Base-by-base conservation (phyloP, 2,329 filamentous ascomycete species). In the Paecilomyces formosus region DNA sequence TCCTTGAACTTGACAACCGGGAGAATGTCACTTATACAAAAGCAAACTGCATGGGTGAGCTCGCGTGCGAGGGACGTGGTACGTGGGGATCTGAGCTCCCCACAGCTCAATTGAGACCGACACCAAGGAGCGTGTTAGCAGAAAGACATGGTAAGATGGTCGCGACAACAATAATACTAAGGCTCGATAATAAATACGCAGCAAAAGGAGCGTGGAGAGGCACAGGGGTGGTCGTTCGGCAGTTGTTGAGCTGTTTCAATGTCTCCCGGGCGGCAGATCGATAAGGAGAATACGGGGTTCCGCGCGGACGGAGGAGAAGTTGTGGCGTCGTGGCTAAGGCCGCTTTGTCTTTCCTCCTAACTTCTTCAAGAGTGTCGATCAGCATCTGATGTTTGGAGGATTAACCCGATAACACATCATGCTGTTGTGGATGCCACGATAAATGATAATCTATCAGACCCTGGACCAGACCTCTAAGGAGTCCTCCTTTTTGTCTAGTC, bases 1-100 rank as follows among this genome's bases (percentile, higher is more conserved):
- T 56, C 35, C 52, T 26, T 61, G 59, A 58, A 60, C 59, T 60
- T 61, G 56, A 62, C 63, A 58, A 55, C 35, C 51, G 31, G 39
- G 39, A 50, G 28, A 33, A 18, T n/a, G 9, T 8, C 8, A n/a
- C n/a, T 21, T 21, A 45, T 52, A 2, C 22, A 52, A 12, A 52
- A 26, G 26, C 15, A 13, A 28, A 52, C 21, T 13, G 50, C 50
- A 52, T 52, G 22, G 50, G 15, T 45, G 39, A 21, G n/a, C 18
- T 52, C 50, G 50, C 26, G 24, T 26, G 13, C 50, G 50, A 52
- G 50, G 50, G 50, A 24, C 15, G 21, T 52, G 50, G 22, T 24
- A 52, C 22, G 51, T 28, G 53, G 60, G 58, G 58, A 55, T 49
- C 22, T 22, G 26, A 28, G 39, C 39, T 45, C 18, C 39, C 15